phyloP scores from a whole-genome alignment of 2,329 filamentous ascomycete genomes.

The Phialemonium atrogriseum region DNA sequence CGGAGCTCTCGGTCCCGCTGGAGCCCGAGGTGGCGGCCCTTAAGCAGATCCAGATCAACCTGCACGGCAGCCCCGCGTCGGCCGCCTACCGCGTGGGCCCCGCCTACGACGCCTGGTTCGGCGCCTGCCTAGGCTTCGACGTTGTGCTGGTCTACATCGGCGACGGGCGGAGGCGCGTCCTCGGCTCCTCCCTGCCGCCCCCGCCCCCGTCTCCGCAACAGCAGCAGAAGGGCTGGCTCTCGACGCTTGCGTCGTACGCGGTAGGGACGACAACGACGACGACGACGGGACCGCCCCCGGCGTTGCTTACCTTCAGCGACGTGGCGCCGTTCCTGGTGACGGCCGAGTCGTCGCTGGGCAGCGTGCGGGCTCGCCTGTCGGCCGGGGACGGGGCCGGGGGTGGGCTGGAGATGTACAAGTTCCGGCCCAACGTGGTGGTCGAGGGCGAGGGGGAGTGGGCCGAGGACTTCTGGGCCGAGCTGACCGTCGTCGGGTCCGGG shows the following conservation, averaged over 20 bases:
- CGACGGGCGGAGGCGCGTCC: constrained; percentile 46
- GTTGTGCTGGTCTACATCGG: constrained; percentile 59
- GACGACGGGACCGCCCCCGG: constrained; percentile 23
- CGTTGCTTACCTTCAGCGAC: constrained; percentile 63
- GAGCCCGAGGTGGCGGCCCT: constrained; percentile 39
- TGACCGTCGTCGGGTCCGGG: constrained; percentile 30
- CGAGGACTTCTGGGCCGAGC: constrained; percentile 65
- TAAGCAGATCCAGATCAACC: constrained; percentile 39
- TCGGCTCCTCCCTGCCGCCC: constrained; percentile 48
- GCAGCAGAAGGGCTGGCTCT: constrained; percentile 23
- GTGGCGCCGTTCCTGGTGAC: constrained; percentile 67
- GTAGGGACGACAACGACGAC: constrained; percentile 7
- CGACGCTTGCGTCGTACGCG: constrained; percentile 21
- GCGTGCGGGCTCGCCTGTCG: constrained; percentile 52
- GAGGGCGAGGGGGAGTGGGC: constrained; percentile 53
- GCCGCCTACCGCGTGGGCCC: constrained; percentile 55
- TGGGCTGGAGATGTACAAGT: constrained; percentile 56
- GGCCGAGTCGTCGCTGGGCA: constrained; percentile 59
- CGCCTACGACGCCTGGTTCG: constrained; percentile 58
- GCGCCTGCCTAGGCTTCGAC: constrained; percentile 53
- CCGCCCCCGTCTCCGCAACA: constrained; percentile 10
- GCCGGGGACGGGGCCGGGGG: constrained; percentile 36
- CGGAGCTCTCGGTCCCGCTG: constrained; percentile 48
- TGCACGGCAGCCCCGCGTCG: constrained; percentile 53
- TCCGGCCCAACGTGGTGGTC: constrained; percentile 66